phyloP scores from a whole-genome alignment of 2,329 filamentous ascomycete species.

The Dryadomyces quercus-mongolicae region DNA sequence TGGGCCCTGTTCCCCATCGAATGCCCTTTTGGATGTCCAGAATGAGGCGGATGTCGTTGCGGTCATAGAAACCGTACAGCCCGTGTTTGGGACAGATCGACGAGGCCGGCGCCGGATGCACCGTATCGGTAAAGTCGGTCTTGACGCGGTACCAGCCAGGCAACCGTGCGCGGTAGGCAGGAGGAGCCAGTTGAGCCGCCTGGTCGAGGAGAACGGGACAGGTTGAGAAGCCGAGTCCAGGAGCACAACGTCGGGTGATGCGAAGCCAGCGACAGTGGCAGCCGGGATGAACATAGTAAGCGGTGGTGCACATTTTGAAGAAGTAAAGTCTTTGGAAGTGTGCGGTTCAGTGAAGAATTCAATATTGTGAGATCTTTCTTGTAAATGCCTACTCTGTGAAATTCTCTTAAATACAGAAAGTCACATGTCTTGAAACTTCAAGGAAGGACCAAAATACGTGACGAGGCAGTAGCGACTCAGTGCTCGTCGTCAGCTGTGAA shows the following conservation, averaged over 20 bases:
- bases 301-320: slow-evolving; percentile 33
- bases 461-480: not conserved
- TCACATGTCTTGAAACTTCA: no score
- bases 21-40: slow-evolving; percentile 28
- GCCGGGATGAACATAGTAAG: slow-evolving; percentile 32
- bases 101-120: slow-evolving; percentile 15
- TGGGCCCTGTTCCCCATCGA: slow-evolving; percentile 35
- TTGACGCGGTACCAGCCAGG: not conserved
- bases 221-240: slow-evolving; percentile 36
- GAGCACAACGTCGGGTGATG: slow-evolving; percentile 33
- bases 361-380: no score
- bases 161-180: slow-evolving; percentile 16
- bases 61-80: slow-evolving; percentile 30
- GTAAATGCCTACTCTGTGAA: no score
- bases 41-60: slow-evolving; percentile 34
- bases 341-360: not conserved
- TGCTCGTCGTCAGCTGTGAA: not conserved
- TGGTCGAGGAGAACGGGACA: slow-evolving; percentile 31
- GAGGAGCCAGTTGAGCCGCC: slow-evolving; percentile 22
- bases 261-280: slow-evolving; percentile 42
- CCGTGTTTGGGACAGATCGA: slow-evolving; percentile 27
- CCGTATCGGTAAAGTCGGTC: not conserved
- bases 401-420: no score
- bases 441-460: not conserved
- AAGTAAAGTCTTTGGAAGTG: not conserved